Conservation (phyloP, 306 rosid genomes). For the Inga leiocalycina region DNA sequence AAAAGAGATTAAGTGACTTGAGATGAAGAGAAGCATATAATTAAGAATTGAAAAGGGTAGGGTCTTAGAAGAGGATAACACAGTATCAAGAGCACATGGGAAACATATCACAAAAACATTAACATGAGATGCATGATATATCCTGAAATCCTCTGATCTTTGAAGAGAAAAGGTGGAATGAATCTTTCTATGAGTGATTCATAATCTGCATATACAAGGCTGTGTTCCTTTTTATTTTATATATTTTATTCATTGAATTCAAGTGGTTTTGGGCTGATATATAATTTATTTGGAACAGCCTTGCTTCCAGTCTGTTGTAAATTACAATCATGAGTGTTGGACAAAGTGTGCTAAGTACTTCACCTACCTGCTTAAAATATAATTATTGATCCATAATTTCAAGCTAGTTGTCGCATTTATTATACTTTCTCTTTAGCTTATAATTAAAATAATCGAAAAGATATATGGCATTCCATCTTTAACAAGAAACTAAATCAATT, state of each 20-base stretch:
- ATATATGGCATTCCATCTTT: not conserved
- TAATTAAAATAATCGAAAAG: not conserved
- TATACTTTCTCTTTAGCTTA: not conserved
- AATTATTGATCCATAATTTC: conserved; percentile 24
- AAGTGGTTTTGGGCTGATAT: conserved; percentile 28
- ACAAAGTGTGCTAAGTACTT: conserved; percentile 33
- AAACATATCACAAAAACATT: conserved; percentile 20
- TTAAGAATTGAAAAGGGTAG: conserved; percentile 32
- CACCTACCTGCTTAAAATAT: conserved; percentile 10
- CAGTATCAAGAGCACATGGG: conserved; percentile 39
- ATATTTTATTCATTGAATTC: conserved; percentile 33
- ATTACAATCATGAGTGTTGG: not conserved
- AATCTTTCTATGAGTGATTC: conserved; percentile 33
- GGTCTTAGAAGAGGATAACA: conserved; percentile 39
- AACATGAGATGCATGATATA: conserved; percentile 35
- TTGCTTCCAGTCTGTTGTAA: conserved; percentile 18
- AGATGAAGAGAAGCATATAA: conserved; percentile 25
- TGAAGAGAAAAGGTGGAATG: not conserved
- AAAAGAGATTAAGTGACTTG: conserved; percentile 28
- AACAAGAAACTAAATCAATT: not conserved
- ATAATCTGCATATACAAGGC: conserved; percentile 32
- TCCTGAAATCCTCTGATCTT: not conserved
- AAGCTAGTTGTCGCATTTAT: conserved; percentile 21
- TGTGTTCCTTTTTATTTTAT: not conserved
- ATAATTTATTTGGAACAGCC: conserved; percentile 28